Evolutionary conservation across 2,329 filamentous ascomycete species (phyloP), one percentile per base, ranked within the genome.

Genomic region (Diplodia scrobiculata): DNA sequence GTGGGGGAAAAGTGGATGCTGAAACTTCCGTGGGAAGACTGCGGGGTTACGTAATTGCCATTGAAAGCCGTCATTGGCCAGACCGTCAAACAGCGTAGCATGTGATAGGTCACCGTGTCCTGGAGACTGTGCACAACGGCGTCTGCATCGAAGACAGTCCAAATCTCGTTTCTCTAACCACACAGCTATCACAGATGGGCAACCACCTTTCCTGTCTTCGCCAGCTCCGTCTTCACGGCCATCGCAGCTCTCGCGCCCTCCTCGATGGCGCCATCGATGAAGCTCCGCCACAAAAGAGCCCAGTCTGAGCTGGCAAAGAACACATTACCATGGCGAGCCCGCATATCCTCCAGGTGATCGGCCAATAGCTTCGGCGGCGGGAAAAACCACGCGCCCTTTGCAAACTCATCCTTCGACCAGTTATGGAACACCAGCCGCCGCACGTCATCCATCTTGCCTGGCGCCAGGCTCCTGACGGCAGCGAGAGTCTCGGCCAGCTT

Each of bases 201-300:
- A 2, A 7, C 19, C 5, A 27, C 5, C 27, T 19, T 62, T 7
- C 29, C 41, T 6, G n/a, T 25, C 11, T 27, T 41, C 32, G n/a
- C 27, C 27, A 62, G 29, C 41, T 62, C 58, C 7, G 58, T 72
- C 47, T 69, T 70, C 2, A 78, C 71, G 7, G 71, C 71, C 65
- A 71, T 69, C 10, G 76, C 78, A 11, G 74, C 78, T 50, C 74
- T 71, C 1, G 78, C 77, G 0, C 81, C 81, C 38, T 81, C 79
- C 60, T 83, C 79, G 50, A 83, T 82, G 0, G 81, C 82, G 0
- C 81, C 82, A 67, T 84, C 82, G 13, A 83, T 82, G 47, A 83
- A 83, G 25, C 81, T 79, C 0, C 82, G 73, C 82, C 82, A 83
- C 0, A 81, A 81, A 7, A 80, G 68, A 1, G 81, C 81, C 81